Conservation (phyloP, 805 yeast genomes). For the Candida nanaspora region DNA sequence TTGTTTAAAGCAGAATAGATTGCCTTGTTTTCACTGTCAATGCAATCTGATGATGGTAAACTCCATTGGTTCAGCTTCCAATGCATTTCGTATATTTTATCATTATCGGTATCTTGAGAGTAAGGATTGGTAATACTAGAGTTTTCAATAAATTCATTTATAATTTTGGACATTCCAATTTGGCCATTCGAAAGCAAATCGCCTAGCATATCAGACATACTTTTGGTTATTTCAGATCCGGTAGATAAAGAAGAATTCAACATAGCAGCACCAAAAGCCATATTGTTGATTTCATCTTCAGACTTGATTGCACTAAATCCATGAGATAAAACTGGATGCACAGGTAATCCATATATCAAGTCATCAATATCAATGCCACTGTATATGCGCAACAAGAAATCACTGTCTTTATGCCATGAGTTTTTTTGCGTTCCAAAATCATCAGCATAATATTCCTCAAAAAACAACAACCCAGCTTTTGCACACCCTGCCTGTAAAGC, state of each 20-base stretch:
- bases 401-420: slow-evolving; percentile 11
- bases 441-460: slow-evolving; percentile 34
- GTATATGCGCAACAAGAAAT: slow-evolving; percentile 33
- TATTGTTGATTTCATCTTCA: slow-evolving; percentile 28
- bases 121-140: not conserved
- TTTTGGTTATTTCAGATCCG: not conserved
- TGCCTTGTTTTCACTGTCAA: slow-evolving; percentile 33
- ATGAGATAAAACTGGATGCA: slow-evolving; percentile 42
- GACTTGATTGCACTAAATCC: slow-evolving; percentile 37
- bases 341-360: slow-evolving; percentile 57
- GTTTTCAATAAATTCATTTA: slow-evolving; percentile 13
- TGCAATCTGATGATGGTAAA: slow-evolving; percentile 38
- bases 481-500: slow-evolving; percentile 28
- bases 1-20: slow-evolving; percentile 47
- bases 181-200: slow-evolving; percentile 47
- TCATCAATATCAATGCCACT: slow-evolving; percentile 54
- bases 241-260: slow-evolving; percentile 36
- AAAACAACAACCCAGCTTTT: slow-evolving; percentile 38
- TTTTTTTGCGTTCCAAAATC: not conserved
- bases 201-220: slow-evolving; percentile 16
- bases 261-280: slow-evolving; percentile 50
- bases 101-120: no score
- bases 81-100: slow-evolving; percentile 47
- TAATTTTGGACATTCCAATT: slow-evolving; percentile 44
- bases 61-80: slow-evolving; percentile 82